Conservation (phyloP, 345 rosid species). For the Tarenaya hassleriana region DNA sequence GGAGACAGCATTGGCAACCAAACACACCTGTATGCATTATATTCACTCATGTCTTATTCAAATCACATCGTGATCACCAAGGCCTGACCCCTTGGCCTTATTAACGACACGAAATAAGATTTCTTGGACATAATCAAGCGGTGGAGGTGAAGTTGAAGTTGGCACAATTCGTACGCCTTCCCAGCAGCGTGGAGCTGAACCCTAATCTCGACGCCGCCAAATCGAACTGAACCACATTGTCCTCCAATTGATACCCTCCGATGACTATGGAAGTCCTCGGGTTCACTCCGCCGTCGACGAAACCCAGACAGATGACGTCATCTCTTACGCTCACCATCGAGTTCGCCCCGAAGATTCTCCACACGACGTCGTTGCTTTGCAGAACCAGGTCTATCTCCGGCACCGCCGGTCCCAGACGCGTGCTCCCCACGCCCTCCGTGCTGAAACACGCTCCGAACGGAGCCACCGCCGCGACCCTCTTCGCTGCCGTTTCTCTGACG, state of each 20-base stretch:
- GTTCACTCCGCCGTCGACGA: slow-evolving; percentile 57
- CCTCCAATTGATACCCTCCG: slow-evolving; percentile 60
- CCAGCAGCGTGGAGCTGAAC: slow-evolving; percentile 49
- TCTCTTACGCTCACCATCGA: slow-evolving; percentile 54
- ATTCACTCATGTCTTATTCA: no score
- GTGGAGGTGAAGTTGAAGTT: slow-evolving; percentile 61
- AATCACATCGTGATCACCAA: no score
- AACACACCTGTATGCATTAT: no score
- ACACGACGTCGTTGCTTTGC: slow-evolving; percentile 38
- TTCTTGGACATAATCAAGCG: slow-evolving; percentile 11
- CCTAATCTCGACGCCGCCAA: slow-evolving; percentile 53
- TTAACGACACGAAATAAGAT: no score
- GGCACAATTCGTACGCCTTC: slow-evolving; percentile 49
- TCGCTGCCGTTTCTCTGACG: slow-evolving; percentile 26
- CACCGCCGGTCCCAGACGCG: slow-evolving; percentile 52
- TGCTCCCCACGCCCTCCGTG: slow-evolving; percentile 26
- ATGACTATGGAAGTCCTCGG: slow-evolving; percentile 55
- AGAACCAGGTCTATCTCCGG: slow-evolving; percentile 46
- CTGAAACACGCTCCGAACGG: slow-evolving; percentile 63
- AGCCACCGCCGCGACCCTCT: slow-evolving; percentile 38
- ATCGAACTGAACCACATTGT: slow-evolving; percentile 56
- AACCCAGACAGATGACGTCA: slow-evolving; percentile 52
- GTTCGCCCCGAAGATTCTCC: slow-evolving; percentile 63
- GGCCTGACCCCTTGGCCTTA: no score
- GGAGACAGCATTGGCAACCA: no score